Evolutionary conservation across 2,329 filamentous ascomycete genomes (phyloP).

Genomic region (Bertia moriformis): DNA sequence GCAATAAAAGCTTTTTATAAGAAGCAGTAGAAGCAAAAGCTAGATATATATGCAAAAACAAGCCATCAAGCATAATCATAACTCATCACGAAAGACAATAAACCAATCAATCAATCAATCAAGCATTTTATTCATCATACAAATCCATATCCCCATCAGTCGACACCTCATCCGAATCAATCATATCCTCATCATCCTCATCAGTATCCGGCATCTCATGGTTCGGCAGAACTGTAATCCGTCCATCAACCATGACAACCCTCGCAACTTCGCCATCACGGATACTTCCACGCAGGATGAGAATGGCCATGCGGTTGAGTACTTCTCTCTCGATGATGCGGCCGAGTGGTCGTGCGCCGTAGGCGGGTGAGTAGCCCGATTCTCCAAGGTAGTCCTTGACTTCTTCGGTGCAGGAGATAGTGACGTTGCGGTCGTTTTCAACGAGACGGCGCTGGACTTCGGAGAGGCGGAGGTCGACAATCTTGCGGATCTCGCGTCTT

Average conservation of each 20-base stretch:
- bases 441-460: conserved; percentile 89
- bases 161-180: conserved; percentile 58
- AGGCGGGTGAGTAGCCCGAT: conserved; percentile 86
- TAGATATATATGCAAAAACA: too few species aligned
- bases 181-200: conserved; percentile 37
- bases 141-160: conserved; percentile 52
- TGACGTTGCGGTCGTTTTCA: conserved; percentile 71
- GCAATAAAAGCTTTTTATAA: too few species aligned
- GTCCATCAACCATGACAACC: conserved; percentile 66
- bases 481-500: conserved; percentile 76
- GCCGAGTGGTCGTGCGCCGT: conserved; percentile 77
- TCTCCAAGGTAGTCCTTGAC: conserved; percentile 87
- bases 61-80: too few species aligned
- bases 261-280: conserved; percentile 71
- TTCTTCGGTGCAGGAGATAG: conserved; percentile 67
- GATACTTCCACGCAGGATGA: conserved; percentile 75
- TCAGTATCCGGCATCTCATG: conserved; percentile 42
- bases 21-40: too few species aligned
- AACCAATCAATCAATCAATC: background rate
- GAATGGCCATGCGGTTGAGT: conserved; percentile 78
- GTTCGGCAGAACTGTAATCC: conserved; percentile 71
- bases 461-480: conserved; percentile 74
- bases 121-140: background rate
- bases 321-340: conserved; percentile 95
- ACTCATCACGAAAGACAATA: background rate